Evolutionary conservation across 192 early-diverging fungal genomes (phyloP), one percentile per base, ranked within the genome.

Genomic region (Spizellomyces punctatus): DNA sequence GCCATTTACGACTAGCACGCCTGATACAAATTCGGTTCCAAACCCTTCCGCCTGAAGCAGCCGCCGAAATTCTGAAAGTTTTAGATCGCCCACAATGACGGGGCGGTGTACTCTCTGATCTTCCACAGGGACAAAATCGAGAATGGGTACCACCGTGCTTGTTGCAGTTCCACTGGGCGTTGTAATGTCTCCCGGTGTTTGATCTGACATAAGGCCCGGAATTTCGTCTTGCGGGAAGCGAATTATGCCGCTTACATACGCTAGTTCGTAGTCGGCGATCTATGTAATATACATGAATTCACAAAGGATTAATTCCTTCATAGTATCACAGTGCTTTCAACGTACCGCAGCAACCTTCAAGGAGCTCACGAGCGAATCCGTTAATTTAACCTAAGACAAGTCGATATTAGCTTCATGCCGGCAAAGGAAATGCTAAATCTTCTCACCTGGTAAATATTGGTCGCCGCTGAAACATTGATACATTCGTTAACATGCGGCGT

Each of bases 391-490:
- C 76, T 78, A 48, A 72, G 16, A 9, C 47, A 16, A 74, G 44
- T 54, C 0, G 8, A 19, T 67, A 16, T 36, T 36, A 36, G 27
- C 27, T 36, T 36, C 3, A 36, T 36, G 27, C 27, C 27, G 0
- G 27, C 46, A 63, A 10, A 8, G 5, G 63, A 10, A 19, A 8
- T 41, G 8, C 0, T 2, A 36, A 7, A 43, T 22, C 12, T n/a
- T 47, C 68, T 7, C 50, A 96, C 88, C 67, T 90, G 88, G 77
- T 93, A 94, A 46, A 94, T 88, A 66, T 96, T 95, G 64, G 90
- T 88, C 4, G 94, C 93, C 7, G 93, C 88, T 1, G 94, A 94
- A 8, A 98, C 92, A 76, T 95, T 95, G 55, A 98, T 83, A 10
- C 89, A 87, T 79, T 97, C 94, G 63, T 91, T 89, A 22, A 94